A percentile compares a stretch with the other conserved stretches of the same genome.
Evolutionary conservation across 306 rosid genomes (phyloP).

Genomic region (Sindora glabra): DNA sequence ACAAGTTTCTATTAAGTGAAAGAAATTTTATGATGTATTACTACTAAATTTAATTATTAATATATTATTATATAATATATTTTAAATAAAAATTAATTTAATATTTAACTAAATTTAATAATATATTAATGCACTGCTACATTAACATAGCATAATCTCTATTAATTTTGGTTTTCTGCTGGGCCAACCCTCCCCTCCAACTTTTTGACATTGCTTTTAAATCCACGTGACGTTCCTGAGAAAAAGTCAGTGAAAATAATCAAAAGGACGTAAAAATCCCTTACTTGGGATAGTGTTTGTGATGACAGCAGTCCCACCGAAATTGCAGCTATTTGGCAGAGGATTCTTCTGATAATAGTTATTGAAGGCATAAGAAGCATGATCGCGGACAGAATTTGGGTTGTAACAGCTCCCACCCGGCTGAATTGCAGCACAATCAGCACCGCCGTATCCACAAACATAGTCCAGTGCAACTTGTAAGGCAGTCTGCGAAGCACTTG

Average conservation of each 20-base stretch:
- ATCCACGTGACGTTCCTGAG: conserved; percentile 2
- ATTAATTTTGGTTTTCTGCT: too few species aligned
- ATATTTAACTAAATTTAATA: too few species aligned
- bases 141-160: too few species aligned
- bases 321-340: conserved; percentile 74
- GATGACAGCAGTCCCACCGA: conserved; percentile 72
- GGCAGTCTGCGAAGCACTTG: conserved; percentile 36
- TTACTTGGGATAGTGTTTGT: conserved; percentile 81
- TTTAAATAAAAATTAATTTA: too few species aligned
- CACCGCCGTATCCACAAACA: conserved; percentile 74
- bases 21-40: too few species aligned
- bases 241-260: background rate
- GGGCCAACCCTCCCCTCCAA: too few species aligned
- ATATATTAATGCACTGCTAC: too few species aligned
- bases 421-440: conserved; percentile 69
- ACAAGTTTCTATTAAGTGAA: too few species aligned
- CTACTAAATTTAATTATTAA: too few species aligned
- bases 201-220: background rate
- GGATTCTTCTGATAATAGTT: conserved; percentile 66
- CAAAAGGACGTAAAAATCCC: conserved; percentile 5
- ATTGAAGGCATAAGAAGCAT: conserved; percentile 79
- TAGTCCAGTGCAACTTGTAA: conserved; percentile 83
- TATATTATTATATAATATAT: too few species aligned
- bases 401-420: conserved; percentile 59
- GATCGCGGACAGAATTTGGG: conserved; percentile 48